Evolutionary conservation across 805 yeast species (phyloP).

Genomic region (Myxozyma monticola): DNA sequence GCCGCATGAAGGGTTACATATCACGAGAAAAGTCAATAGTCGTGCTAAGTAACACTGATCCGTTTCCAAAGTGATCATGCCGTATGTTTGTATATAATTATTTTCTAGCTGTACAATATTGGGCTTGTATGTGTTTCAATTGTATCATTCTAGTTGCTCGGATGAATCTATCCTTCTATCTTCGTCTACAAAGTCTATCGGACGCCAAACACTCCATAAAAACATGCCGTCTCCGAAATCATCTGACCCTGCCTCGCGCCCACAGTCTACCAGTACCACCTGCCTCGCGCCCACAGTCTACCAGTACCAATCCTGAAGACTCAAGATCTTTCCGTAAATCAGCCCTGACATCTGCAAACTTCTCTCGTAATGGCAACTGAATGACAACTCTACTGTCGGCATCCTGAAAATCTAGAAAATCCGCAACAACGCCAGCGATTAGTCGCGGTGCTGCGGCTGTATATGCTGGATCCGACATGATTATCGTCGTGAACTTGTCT

Average conservation of each 20-base stretch:
- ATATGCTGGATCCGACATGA: conserved; percentile 87
- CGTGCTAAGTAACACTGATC: conserved; percentile 70
- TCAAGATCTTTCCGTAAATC: conserved; percentile 33
- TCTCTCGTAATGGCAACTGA: conserved; percentile 72
- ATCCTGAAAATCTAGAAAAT: conserved; percentile 43
- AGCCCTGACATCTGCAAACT: conserved; percentile 66
- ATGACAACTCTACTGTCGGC: conserved; percentile 53
- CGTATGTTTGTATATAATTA: background rate
- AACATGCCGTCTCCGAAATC: conserved; percentile 79
- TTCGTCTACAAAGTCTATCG: conserved; percentile 1
- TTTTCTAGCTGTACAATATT: background rate
- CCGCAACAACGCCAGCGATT: conserved; percentile 60
- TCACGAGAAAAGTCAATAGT: conserved; percentile 73
- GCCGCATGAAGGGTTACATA: conserved; percentile 72
- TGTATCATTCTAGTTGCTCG: background rate
- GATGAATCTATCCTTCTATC: conserved; percentile 2
- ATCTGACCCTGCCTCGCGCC: conserved; percentile 67
- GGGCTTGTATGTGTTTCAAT: background rate
- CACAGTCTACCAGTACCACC: conserved; percentile 41
- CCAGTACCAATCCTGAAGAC: too few species aligned
- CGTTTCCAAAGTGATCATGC: conserved; percentile 55
- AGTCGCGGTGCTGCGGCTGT: conserved; percentile 76
- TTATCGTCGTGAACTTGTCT: conserved; percentile 54
- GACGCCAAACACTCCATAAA: conserved; percentile 34
- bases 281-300: conserved; percentile 39